A percentile compares a stretch with the other conserved stretches of the same genome.
phyloP scores from a whole-genome alignment of 495 filamentous ascomycete species.

The Annulohypoxylon nitens region DNA sequence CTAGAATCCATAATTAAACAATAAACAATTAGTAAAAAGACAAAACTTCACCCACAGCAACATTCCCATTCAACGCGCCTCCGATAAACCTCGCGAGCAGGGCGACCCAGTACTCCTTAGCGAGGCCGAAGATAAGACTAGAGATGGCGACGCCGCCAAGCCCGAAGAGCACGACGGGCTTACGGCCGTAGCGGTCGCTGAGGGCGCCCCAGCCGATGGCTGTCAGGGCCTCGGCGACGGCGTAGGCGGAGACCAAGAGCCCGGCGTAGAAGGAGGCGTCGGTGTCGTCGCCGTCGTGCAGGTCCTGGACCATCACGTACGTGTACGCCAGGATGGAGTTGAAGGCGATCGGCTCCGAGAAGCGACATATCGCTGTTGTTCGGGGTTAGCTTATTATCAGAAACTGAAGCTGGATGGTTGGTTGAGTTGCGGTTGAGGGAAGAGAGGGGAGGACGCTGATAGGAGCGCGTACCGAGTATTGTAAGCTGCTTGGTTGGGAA shows the following conservation, averaged over 20 bases:
- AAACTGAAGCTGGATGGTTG: background rate
- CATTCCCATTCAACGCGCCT: conserved; percentile 83
- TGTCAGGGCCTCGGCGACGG: conserved; percentile 85
- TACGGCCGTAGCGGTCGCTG: conserved; percentile 84
- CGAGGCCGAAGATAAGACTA: conserved; percentile 88
- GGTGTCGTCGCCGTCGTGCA: conserved; percentile 74
- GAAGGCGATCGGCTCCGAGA: conserved; percentile 96
- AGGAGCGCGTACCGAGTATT: conserved; percentile 50
- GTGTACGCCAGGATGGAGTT: conserved; percentile 96
- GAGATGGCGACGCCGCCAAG: conserved; percentile 85
- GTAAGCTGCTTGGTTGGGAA: conserved; percentile 52
- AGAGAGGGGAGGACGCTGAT: background rate
- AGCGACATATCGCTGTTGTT: conserved; percentile 80
- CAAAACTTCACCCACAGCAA: conserved; percentile 43
- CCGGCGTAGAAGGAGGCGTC: conserved; percentile 87
- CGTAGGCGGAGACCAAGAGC: conserved; percentile 89
- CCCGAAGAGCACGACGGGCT: conserved; percentile 84
- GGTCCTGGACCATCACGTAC: conserved; percentile 90
- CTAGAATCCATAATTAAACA: background rate
- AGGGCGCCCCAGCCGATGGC: conserved; percentile 86
- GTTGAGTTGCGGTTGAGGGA: background rate
- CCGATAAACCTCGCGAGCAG: conserved; percentile 84
- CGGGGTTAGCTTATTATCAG: conserved; percentile 6
- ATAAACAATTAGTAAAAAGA: conserved; percentile 6
- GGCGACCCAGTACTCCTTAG: conserved; percentile 78